A percentile compares a stretch with the other conserved stretches of the same genome.
Evolutionary conservation across 345 rosid species (phyloP).

Genomic region (Syzygium grande): DNA sequence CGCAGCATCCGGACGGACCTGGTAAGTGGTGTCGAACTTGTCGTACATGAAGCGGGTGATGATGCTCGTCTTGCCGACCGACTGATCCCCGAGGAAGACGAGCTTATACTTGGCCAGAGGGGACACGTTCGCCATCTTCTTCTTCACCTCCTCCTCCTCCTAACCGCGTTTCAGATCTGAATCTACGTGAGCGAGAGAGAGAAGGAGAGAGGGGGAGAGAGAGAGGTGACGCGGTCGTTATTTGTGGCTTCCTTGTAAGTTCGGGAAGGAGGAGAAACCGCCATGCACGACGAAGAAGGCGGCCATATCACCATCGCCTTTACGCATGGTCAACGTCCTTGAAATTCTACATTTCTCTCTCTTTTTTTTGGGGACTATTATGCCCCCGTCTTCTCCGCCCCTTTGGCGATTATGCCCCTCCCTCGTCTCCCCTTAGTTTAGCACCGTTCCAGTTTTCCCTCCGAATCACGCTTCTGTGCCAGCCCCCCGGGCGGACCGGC

Average conservation of each 20-base stretch:
- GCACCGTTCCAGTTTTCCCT: not conserved
- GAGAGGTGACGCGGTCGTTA: not conserved
- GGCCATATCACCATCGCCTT: not conserved
- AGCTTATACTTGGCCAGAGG: conserved; percentile 81
- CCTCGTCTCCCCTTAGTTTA: not conserved
- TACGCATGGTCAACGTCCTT: not conserved
- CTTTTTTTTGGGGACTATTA: not conserved
- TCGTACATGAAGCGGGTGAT: conserved; percentile 96
- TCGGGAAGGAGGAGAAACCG: not conserved
- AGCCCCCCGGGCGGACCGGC: too few species aligned
- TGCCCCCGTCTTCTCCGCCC: not conserved
- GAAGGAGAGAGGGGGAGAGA: not conserved
- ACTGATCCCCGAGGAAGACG: conserved; percentile 82
- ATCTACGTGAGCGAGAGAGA: not conserved
- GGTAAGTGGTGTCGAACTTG: conserved; percentile 86
- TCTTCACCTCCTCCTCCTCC: not conserved
- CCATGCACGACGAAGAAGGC: not conserved
- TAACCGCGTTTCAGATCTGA: not conserved
- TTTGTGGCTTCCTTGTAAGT: not conserved
- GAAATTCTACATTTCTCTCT: not conserved
- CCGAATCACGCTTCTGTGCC: not conserved
- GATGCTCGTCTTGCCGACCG: conserved; percentile 87
- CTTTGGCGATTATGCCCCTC: not conserved
- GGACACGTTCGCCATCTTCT: conserved; percentile 63
- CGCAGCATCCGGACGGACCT: conserved; percentile 23